Percentiles rank a stretch among this genome's conserved stretches.
Conservation (phyloP, 2,329 filamentous ascomycete genomes). For the Lecanoromycetidae sp. region DNA sequence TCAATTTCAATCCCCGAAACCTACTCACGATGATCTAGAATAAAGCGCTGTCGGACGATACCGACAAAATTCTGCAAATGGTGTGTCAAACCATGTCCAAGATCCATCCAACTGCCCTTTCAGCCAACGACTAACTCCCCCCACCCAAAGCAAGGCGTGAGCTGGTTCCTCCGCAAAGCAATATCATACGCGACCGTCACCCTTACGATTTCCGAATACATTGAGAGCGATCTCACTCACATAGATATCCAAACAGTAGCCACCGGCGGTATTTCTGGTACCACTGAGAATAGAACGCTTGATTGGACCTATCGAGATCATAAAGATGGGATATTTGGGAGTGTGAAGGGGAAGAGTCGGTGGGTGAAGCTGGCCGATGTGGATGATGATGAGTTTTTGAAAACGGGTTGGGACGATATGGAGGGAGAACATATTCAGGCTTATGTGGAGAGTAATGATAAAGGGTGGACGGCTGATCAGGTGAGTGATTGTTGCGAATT, state of each 20-base stretch:
- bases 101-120: background rate
- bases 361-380: conserved; percentile 13
- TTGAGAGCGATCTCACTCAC: conserved; percentile 36
- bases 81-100: conserved; percentile 7
- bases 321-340: conserved; percentile 21
- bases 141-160: conserved; percentile 16
- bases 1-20: background rate
- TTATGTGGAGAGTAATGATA: conserved; percentile 32
- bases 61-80: conserved; percentile 15
- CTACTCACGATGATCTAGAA: conserved; percentile 9
- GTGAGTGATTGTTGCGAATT: too few species aligned
- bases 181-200: conserved; percentile 15
- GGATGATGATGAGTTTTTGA: conserved; percentile 17
- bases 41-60: conserved; percentile 17
- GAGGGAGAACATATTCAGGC: conserved; percentile 26
- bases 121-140: background rate
- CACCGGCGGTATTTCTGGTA: conserved; percentile 54
- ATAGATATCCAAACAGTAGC: conserved; percentile 55
- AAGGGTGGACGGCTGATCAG: conserved; percentile 40
- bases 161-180: conserved; percentile 17
- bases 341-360: conserved; percentile 13
- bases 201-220: conserved; percentile 25
- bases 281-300: conserved; percentile 38
- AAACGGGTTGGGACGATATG: conserved; percentile 10
- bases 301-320: conserved; percentile 47